Conservation (phyloP, 164 flowering plant genomes). For the Stephania yunnanensis region DNA sequence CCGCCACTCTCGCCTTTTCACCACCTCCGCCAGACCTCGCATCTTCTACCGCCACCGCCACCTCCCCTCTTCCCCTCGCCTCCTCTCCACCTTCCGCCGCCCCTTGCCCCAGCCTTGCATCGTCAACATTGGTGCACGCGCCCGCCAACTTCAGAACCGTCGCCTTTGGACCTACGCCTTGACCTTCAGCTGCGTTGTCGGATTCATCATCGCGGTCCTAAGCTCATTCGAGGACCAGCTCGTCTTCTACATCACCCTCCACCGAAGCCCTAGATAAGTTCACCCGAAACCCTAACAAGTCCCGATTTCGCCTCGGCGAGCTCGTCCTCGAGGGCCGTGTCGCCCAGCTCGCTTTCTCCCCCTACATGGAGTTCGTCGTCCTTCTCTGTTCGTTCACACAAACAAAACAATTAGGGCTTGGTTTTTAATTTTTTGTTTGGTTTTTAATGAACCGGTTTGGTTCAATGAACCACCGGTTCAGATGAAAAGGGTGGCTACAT, state of each 20-base stretch:
- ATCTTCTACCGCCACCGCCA: not conserved
- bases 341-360: conserved; percentile 41
- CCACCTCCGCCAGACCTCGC: not conserved
- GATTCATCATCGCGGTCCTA: conserved; percentile 62
- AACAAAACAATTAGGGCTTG: no score
- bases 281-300: conserved; percentile 42
- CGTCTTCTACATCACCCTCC: conserved; percentile 79
- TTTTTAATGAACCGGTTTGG: no score
- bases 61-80: conserved; percentile 21
- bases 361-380: conserved; percentile 72
- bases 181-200: conserved; percentile 70
- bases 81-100: conserved; percentile 49
- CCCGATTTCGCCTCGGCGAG: conserved; percentile 73
- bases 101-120: conserved; percentile 29
- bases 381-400: no score
- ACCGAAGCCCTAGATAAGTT: conserved; percentile 65
- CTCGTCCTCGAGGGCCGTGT: conserved; percentile 25
- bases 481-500: no score
- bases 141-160: conserved; percentile 76
- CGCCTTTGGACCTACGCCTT: conserved; percentile 86
- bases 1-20: conserved; percentile 15
- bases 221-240: conserved; percentile 73
- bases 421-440: no score
- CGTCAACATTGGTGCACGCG: conserved; percentile 72
- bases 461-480: no score